Conservation (phyloP, 257 asterid genomes). For the Phtheirospermum japonicum region DNA sequence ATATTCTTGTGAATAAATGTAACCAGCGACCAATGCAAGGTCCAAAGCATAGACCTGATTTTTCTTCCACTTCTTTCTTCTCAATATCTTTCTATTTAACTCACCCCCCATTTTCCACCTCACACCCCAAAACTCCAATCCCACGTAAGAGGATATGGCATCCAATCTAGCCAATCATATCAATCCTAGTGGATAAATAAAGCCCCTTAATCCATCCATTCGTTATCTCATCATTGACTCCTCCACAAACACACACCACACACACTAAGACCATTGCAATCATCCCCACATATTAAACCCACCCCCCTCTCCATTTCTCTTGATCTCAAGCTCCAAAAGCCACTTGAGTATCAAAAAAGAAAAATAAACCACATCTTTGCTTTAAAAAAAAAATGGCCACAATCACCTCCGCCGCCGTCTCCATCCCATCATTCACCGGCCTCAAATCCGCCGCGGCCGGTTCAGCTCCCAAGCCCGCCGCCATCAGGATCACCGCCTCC, state of each 20-base stretch:
- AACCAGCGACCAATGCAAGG: too few relatives aligned
- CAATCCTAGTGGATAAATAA: constrained; percentile 29
- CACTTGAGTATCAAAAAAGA: background rate
- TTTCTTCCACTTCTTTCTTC: background rate
- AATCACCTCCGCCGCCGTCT: constrained; percentile 64
- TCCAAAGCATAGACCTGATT: too few relatives aligned
- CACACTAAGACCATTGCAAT: constrained; percentile 24
- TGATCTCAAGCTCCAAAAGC: constrained; percentile 31
- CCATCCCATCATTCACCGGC: constrained; percentile 75
- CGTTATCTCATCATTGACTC: constrained; percentile 41
- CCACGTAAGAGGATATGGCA: constrained; percentile 45
- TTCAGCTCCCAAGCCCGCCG: constrained; percentile 32
- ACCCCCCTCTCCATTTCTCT: constrained; percentile 5
- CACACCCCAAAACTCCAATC: constrained; percentile 25
- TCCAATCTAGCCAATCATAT: constrained; percentile 41
- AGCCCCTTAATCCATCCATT: constrained; percentile 23
- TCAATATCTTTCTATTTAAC: too few relatives aligned
- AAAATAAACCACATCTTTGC: too few relatives aligned
- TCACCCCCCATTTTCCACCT: constrained; percentile 21
- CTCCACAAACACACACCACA: constrained; percentile 40
- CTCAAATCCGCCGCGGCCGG: constrained; percentile 48
- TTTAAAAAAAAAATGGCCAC: constrained; percentile 53
- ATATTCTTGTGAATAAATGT: too few relatives aligned
- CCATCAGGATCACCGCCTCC: constrained; percentile 31
- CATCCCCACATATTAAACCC: constrained; percentile 29